Percentiles rank a stretch among this genome's conserved stretches.
Evolutionary conservation across 129 eudicot genomes (phyloP).

Genomic region (Lactuca sativa): DNA sequence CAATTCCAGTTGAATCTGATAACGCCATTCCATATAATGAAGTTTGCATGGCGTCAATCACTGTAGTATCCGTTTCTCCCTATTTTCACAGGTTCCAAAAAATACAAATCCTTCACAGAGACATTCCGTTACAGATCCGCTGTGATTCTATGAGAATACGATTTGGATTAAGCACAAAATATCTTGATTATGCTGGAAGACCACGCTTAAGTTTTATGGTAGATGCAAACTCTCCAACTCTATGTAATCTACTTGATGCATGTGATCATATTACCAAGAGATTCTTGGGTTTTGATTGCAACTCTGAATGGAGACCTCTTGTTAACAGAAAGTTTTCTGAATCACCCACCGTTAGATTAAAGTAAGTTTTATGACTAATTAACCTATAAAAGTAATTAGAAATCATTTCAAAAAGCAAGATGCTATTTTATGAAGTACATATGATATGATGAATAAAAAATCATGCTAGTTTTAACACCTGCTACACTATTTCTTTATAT

Average conservation of each 20-base stretch:
- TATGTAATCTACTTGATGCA: slow-evolving; percentile 61
- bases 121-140: slow-evolving; percentile 45
- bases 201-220: slow-evolving; percentile 79
- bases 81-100: slow-evolving; percentile 50
- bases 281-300: slow-evolving; percentile 55
- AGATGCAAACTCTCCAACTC: slow-evolving; percentile 52
- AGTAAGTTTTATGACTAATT: slow-evolving; percentile 62
- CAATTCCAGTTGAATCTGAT: slow-evolving; percentile 24
- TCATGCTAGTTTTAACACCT: too few species aligned
- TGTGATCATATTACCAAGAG: slow-evolving; percentile 59
- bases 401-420: too few species aligned
- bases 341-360: slow-evolving; percentile 73
- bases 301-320: slow-evolving; percentile 71
- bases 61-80: slow-evolving; percentile 42
- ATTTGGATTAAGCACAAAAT: slow-evolving; percentile 70
- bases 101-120: slow-evolving; percentile 55
- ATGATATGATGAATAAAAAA: too few species aligned
- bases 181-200: slow-evolving; percentile 66
- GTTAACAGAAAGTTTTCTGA: slow-evolving; percentile 62
- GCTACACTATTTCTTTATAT: too few species aligned
- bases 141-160: slow-evolving; percentile 55
- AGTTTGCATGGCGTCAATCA: slow-evolving; percentile 55
- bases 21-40: slow-evolving; percentile 43
- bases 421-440: too few species aligned
- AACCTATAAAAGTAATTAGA: too few species aligned